Percentiles rank a stretch among this genome's conserved stretches.
Evolutionary conservation across 1,284 basidiomycete species (phyloP).

Genomic region (Ganoderma meredithae): DNA sequence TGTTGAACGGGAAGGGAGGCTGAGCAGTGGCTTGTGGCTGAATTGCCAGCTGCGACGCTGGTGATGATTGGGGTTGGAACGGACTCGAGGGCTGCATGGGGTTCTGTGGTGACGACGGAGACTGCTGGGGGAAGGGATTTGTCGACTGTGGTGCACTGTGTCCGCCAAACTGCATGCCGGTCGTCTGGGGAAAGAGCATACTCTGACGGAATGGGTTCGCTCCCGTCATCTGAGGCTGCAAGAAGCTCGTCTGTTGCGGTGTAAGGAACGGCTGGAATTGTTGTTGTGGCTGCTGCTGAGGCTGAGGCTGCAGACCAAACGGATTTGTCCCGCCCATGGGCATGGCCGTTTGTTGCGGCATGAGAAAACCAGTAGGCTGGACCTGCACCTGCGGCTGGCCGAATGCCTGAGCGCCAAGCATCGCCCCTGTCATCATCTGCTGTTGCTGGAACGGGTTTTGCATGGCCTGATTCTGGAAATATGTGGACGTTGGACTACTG

Average conservation of each 20-base stretch:
- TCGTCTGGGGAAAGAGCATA: slow-evolving; percentile 70
- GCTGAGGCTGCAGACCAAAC: slow-evolving; percentile 48
- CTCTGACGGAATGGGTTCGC: slow-evolving; percentile 78
- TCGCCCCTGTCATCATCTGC: slow-evolving; percentile 65
- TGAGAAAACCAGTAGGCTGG: slow-evolving; percentile 43
- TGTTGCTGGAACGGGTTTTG: slow-evolving; percentile 81
- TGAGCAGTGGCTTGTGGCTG: slow-evolving; percentile 28
- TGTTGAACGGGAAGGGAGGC: slow-evolving; percentile 34
- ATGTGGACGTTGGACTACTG: slow-evolving; percentile 56
- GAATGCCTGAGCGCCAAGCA: slow-evolving; percentile 48
- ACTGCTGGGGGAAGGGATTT: slow-evolving; percentile 42
- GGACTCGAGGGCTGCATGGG: slow-evolving; percentile 32
- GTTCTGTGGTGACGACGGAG: slow-evolving; percentile 24
- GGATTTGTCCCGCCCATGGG: slow-evolving; percentile 51
- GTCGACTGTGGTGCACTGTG: slow-evolving; percentile 33
- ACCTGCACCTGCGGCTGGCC: slow-evolving; percentile 37
- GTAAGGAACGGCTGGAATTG: slow-evolving; percentile 62
- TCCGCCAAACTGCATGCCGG: slow-evolving; percentile 53
- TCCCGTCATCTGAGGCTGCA: slow-evolving; percentile 76
- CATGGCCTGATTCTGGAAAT: slow-evolving; percentile 69
- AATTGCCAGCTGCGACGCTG: slow-evolving; percentile 14
- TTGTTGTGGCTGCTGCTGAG: slow-evolving; percentile 53
- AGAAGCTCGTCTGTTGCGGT: slow-evolving; percentile 50
- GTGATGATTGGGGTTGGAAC: slow-evolving; percentile 29
- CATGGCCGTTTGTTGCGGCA: slow-evolving; percentile 44